Base-by-base conservation (phyloP, 106 monocot genomes). In the Dioscorea alata region DNA sequence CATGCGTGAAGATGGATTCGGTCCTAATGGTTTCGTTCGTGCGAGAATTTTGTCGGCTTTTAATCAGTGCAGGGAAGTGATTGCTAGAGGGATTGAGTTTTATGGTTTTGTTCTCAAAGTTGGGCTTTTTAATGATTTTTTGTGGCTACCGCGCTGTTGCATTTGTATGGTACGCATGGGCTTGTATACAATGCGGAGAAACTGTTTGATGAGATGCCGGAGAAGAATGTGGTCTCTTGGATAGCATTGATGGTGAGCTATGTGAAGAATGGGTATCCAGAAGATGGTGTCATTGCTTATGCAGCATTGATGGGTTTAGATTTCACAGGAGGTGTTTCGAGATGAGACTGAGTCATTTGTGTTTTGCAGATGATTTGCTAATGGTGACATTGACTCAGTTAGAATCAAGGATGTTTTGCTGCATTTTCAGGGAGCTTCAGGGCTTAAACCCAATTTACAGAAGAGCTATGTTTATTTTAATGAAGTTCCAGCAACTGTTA, bases 151-250 rank as follows among this genome's bases (percentile, higher is more conserved):
- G 73, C 95, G 19, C 64, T 95, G 48, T 33, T 95, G 68, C 88
- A 95, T 78, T 70, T 91, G 7, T 91, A 95, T 67, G 91, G 91
- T 13, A 73, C 62, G 33, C 61, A 71, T 50, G 79, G 78, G 19
- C 48, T 80, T 33, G 60, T 86, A 13, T 23, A 13, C 19, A 70
- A 88, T 63, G 74, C 83, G 20, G n/a, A 25, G 66, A 85, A 68
- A 42, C 60, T 83, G 16, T 91, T 88, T 53, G 21, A 71, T 21
- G 94, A 87, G 61, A 94, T 94, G 78, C 78, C 74, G 0, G 83
- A 86, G 66, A 77, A 78, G 72, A 94, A 90, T 74, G 90, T 94
- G 13, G 95, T 95, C 8, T 86, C 95, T 24, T 95, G 91, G 91
- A 95, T 91, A 18, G 88, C 95, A 2, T 72, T 95, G 35, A 91